Percentiles rank a stretch among this genome's conserved stretches.
These are phyloP conservation scores for Sideroxylon spinosum DNA, from an alignment of 179 eudicot genomes.

Conservation along the genomic window DNA sequence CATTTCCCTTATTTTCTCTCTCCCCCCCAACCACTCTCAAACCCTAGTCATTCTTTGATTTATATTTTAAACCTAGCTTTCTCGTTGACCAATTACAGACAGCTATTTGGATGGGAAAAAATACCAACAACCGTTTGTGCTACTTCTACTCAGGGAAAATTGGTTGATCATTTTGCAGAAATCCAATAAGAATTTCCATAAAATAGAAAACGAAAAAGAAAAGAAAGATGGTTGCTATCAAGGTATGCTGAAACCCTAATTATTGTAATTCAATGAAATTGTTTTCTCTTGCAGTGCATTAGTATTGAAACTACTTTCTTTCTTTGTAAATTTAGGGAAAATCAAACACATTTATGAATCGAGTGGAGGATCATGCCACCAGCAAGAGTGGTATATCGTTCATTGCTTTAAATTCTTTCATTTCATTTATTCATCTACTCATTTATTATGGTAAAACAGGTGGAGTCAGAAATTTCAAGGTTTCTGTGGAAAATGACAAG, in stretches of 20 bases:
- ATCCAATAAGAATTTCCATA: neutral
- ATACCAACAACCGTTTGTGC: neutral
- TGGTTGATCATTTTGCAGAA: neutral
- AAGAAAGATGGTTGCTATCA: conserved; percentile 24
- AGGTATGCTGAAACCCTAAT: conserved; percentile 26
- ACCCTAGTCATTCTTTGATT: neutral
- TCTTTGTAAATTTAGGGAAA: conserved; percentile 24
- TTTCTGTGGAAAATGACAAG: conserved; percentile 40
- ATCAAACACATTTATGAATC: conserved; percentile 10
- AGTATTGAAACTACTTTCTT: neutral
- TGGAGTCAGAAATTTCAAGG: conserved; percentile 42
- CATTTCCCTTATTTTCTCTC: neutral
- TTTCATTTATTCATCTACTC: neutral
- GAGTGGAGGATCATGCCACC: conserved; percentile 12
- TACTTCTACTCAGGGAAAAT: neutral
- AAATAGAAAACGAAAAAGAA: neutral
- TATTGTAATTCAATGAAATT: neutral
- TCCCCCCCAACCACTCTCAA: neutral
- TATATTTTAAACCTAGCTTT: neutral
- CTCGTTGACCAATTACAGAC: neutral
- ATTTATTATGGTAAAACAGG: conserved; percentile 26
- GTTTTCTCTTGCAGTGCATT: neutral
- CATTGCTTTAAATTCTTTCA: neutral
- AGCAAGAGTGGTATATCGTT: conserved; percentile 24
- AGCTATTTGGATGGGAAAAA: neutral